phyloP scores from a whole-genome alignment of 2,329 filamentous ascomycete genomes.

The Penicillium fuscoglaucum region DNA sequence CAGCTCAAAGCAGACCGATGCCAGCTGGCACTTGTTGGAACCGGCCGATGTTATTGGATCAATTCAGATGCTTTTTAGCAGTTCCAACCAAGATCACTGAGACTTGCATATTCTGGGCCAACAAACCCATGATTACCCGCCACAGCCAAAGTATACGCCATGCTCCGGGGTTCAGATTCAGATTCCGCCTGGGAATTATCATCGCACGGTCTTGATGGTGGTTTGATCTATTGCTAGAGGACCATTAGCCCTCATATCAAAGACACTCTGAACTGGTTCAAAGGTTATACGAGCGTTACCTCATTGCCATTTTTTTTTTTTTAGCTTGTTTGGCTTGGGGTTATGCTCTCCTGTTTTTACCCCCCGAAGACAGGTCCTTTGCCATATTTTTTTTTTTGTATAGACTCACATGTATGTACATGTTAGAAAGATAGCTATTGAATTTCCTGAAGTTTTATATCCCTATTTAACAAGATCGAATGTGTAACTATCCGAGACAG shows the following conservation, averaged over 20 bases:
- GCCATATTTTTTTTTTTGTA: not conserved
- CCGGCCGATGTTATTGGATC: constrained; percentile 80
- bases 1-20: constrained; percentile 87
- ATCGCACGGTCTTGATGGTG: not conserved
- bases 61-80: constrained; percentile 56
- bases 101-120: not conserved
- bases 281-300: not conserved
- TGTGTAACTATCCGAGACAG: not conserved
- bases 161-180: not conserved
- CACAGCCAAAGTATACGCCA: not conserved
- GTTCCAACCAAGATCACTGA: constrained; percentile 31
- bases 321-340: not conserved
- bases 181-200: not conserved
- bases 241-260: not conserved
- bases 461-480: not conserved
- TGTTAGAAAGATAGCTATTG: not conserved
- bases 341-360: not conserved
- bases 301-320: no score
- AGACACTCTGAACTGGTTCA: not conserved
- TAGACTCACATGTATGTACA: constrained; percentile 1
- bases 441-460: not conserved
- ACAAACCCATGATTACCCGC: not conserved
- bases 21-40: constrained; percentile 85
- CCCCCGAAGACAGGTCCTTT: not conserved
- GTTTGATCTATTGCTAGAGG: not conserved